Evolutionary conservation across 116 monocot genomes (phyloP).

Genomic region (Thalassia testudinum): DNA sequence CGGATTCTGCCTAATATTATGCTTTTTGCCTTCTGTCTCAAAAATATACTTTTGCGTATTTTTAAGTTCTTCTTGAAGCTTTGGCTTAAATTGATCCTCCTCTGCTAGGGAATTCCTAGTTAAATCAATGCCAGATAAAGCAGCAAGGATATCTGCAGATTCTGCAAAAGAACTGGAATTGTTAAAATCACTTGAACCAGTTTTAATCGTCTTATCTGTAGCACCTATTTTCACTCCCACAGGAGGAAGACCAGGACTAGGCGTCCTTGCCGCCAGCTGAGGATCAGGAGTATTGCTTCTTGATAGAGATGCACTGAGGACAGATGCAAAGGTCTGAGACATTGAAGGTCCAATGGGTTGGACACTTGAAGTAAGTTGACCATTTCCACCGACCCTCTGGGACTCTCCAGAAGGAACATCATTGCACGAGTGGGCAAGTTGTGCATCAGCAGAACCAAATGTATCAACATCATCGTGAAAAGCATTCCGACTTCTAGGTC

Average conservation of each 20-base stretch:
- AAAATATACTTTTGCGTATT: conserved; percentile 26
- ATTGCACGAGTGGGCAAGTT: conserved; percentile 10
- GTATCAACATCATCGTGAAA: conserved; percentile 7
- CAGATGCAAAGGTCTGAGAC: conserved; percentile 45
- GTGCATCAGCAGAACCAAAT: conserved; percentile 10
- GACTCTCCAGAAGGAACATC: conserved; percentile 14
- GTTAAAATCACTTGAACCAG: conserved; percentile 22
- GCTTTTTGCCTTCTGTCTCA: conserved; percentile 21
- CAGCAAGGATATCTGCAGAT: conserved; percentile 34
- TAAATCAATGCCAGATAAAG: conserved; percentile 44
- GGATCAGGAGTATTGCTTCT: conserved; percentile 49
- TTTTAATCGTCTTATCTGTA: conserved; percentile 18
- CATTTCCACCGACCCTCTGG: conserved; percentile 10
- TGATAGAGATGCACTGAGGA: conserved; percentile 36
- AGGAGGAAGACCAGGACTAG: conserved; percentile 45
- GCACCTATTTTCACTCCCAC: conserved; percentile 28
- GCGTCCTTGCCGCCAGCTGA: conserved; percentile 29
- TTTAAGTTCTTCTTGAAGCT: conserved; percentile 23
- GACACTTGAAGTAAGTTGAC: conserved; percentile 16
- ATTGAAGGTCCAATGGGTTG: conserved; percentile 23
- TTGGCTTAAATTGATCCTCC: conserved; percentile 12
- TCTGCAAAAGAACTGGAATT: conserved; percentile 10
- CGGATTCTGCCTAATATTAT: conserved; percentile 14
- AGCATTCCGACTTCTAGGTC: conserved; percentile 21
- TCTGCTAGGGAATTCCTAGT: conserved; percentile 14